Evolutionary conservation across 116 monocot species (phyloP).

Genomic region (Papilionanthe hybrid): DNA sequence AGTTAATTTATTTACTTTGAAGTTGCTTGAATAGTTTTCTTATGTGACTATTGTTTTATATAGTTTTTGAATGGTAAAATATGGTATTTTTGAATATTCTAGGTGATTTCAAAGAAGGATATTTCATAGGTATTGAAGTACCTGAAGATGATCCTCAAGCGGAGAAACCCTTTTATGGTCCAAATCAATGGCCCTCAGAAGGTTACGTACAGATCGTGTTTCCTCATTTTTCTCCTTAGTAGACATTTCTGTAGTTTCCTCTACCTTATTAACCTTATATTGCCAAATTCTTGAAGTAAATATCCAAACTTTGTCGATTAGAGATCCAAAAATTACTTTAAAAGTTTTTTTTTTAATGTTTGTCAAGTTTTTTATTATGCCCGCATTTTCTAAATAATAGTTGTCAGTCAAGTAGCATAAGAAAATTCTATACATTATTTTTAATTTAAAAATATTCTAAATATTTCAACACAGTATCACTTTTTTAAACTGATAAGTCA

Average conservation of each 20-base stretch:
- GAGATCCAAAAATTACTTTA: not conserved
- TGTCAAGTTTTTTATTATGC: not conserved
- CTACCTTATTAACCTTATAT: not conserved
- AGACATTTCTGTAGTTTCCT: not conserved
- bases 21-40: not conserved
- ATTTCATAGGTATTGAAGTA: conserved; percentile 85
- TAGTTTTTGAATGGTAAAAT: not conserved
- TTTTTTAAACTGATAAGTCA: not conserved
- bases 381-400: not conserved
- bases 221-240: not conserved
- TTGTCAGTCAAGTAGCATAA: no score
- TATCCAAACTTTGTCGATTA: not conserved
- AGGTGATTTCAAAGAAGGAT: conserved; percentile 98
- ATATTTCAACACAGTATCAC: no score
- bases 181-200: conserved; percentile 88
- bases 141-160: conserved; percentile 52
- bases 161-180: conserved; percentile 85
- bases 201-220: conserved; percentile 23
- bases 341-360: not conserved
- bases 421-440: no score
- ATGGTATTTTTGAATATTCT: conserved; percentile 4
- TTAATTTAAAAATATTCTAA: no score
- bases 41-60: not conserved
- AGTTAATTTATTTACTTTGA: not conserved
- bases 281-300: not conserved